These are phyloP conservation scores for Globisporangium splendens DNA, from an alignment of 352 stramenopile genomes.

Conservation along the genomic window DNA sequence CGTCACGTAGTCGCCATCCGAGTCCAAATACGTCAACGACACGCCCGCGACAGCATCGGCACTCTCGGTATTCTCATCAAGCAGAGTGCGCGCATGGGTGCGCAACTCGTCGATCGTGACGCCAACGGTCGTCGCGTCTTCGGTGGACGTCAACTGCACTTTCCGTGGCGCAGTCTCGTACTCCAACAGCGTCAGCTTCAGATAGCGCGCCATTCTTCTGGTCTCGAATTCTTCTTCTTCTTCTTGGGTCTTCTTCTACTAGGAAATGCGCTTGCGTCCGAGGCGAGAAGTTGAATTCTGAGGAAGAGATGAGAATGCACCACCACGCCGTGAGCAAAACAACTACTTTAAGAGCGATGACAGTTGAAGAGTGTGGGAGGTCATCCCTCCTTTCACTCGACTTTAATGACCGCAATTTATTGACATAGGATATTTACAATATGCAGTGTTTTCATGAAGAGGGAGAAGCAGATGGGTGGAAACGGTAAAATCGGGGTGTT, in stretches of 20 bases:
- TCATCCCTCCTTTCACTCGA: background rate
- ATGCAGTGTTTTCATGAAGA: background rate
- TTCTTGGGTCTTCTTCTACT: background rate
- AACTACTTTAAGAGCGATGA: background rate
- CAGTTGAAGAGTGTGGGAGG: background rate
- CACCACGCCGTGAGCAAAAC: background rate
- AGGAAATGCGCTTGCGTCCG: background rate
- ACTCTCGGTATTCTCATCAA: background rate
- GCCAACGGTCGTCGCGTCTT: background rate
- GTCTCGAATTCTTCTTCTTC: background rate
- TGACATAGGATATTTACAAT: background rate
- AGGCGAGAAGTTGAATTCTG: background rate
- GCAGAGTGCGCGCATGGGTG: background rate
- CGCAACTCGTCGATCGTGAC: conserved; percentile 1
- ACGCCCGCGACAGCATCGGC: conserved; percentile 2
- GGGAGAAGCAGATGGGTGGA: background rate
- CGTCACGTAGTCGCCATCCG: conserved; percentile 39
- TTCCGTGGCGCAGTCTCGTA: background rate
- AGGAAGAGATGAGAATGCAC: background rate
- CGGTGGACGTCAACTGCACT: background rate
- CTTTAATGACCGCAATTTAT: background rate
- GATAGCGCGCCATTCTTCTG: background rate
- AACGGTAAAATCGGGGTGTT: background rate
- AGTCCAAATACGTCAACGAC: conserved; percentile 34
- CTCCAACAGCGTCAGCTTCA: conserved; percentile 2